Evolutionary conservation across 176 grass and related monocot genomes (phyloP).

Genomic region (Phoenix roebelenii): DNA sequence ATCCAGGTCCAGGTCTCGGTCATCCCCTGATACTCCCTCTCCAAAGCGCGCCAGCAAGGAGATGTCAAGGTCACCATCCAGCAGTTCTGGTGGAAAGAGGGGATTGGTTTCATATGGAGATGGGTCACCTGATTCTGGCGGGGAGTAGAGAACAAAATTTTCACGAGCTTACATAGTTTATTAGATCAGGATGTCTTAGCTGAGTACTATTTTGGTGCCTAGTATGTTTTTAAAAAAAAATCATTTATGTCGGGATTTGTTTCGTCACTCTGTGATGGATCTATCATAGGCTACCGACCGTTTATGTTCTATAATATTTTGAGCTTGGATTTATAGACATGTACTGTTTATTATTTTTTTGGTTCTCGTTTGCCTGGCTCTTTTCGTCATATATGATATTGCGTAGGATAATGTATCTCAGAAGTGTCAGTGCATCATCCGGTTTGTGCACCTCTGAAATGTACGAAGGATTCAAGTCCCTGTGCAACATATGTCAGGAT

Average conservation of each 20-base stretch:
- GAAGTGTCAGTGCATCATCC: too few relatives aligned
- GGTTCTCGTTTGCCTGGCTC: too few relatives aligned
- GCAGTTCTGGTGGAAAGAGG: slow-evolving; percentile 67
- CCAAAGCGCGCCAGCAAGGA: slow-evolving; percentile 40
- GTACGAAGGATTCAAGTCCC: too few relatives aligned
- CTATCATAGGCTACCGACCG: too few relatives aligned
- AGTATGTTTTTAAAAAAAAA: background rate
- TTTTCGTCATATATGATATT: too few relatives aligned
- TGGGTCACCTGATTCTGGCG: slow-evolving; percentile 52
- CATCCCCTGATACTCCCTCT: slow-evolving; percentile 48
- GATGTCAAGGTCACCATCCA: slow-evolving; percentile 48
- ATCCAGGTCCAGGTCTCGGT: slow-evolving; percentile 27
- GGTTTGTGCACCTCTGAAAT: too few relatives aligned
- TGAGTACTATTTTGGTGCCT: background rate
- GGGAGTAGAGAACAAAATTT: slow-evolving; percentile 19
- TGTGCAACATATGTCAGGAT: too few relatives aligned
- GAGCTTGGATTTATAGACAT: background rate
- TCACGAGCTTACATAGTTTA: background rate
- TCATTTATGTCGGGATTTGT: too few relatives aligned
- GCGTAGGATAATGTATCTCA: too few relatives aligned
- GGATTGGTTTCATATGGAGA: slow-evolving; percentile 94
- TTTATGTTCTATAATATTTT: background rate
- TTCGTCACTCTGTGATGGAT: too few relatives aligned
- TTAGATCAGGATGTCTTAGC: background rate
- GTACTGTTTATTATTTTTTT: background rate